Percentiles rank a stretch among this genome's conserved stretches.
phyloP scores from a whole-genome alignment of 345 rosid species.

The Pugionium cornutum region DNA sequence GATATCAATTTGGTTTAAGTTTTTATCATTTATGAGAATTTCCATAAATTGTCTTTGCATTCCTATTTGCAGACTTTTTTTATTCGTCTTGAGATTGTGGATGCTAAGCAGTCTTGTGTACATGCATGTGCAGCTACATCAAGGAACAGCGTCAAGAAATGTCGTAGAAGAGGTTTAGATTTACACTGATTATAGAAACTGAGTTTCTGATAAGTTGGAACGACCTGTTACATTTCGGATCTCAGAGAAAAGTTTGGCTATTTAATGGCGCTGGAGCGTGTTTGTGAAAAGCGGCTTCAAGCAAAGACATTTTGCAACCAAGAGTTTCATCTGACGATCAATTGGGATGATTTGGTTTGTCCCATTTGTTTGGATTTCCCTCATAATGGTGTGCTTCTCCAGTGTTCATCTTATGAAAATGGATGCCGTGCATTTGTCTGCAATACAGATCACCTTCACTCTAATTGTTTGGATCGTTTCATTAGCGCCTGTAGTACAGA shows the following conservation, averaged over 20 bases:
- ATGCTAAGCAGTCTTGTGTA: background rate
- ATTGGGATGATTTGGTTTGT: slow-evolving; percentile 78
- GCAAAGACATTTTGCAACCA: slow-evolving; percentile 39
- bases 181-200: slow-evolving; percentile 12
- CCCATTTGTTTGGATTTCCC: slow-evolving; percentile 95
- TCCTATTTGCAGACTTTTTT: slow-evolving; percentile 6
- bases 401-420: slow-evolving; percentile 71
- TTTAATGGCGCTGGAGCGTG: slow-evolving; percentile 50
- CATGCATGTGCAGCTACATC: slow-evolving; percentile 24
- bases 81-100: background rate
- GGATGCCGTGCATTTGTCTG: slow-evolving; percentile 92
- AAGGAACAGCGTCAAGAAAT: background rate
- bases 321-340: slow-evolving; percentile 54
- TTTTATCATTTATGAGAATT: background rate
- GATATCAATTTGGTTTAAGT: slow-evolving; percentile 8
- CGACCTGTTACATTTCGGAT: slow-evolving; percentile 33
- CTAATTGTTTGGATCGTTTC: slow-evolving; percentile 90
- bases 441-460: slow-evolving; percentile 81
- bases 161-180: slow-evolving; percentile 9
- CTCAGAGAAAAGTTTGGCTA: slow-evolving; percentile 19
- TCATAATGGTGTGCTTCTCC: slow-evolving; percentile 86
- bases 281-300: slow-evolving; percentile 40
- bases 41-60: slow-evolving; percentile 1
- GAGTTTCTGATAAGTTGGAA: slow-evolving; percentile 12
- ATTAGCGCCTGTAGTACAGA: slow-evolving; percentile 68